phyloP scores from a whole-genome alignment of 2,329 filamentous ascomycete genomes.

The Ophiostoma pallidulum region DNA sequence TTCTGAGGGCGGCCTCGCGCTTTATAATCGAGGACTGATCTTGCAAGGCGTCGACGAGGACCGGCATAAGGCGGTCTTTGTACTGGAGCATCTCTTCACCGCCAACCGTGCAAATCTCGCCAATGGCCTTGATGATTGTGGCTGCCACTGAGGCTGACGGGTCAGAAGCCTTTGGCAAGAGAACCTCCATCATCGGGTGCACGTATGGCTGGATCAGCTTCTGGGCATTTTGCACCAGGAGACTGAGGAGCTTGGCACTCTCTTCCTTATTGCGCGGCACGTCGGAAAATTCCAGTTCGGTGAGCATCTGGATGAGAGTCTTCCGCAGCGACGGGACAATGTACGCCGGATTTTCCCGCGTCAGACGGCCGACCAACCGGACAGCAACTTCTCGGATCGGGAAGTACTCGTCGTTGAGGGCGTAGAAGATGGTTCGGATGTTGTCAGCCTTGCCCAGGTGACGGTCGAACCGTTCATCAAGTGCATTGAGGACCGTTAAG shows the following conservation, averaged over 20 bases:
- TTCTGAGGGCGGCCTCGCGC: slow-evolving; percentile 81
- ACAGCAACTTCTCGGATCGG: slow-evolving; percentile 90
- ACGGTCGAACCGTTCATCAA: slow-evolving; percentile 89
- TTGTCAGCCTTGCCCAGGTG: slow-evolving; percentile 98
- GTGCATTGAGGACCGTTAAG: slow-evolving; percentile 73
- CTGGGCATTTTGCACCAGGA: slow-evolving; percentile 87
- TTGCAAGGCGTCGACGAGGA: slow-evolving; percentile 88
- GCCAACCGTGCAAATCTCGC: slow-evolving; percentile 86
- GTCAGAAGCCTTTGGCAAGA: slow-evolving; percentile 89
- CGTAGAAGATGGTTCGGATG: slow-evolving; percentile 88
- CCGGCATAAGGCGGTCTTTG: slow-evolving; percentile 84
- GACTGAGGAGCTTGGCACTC: slow-evolving; percentile 82
- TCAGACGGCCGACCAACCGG: slow-evolving; percentile 88
- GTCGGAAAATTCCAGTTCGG: slow-evolving; percentile 92
- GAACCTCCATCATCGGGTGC: slow-evolving; percentile 86
- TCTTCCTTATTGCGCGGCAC: slow-evolving; percentile 93
- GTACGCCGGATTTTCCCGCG: slow-evolving; percentile 87
- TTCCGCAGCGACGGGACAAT: slow-evolving; percentile 94
- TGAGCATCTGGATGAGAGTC: slow-evolving; percentile 89
- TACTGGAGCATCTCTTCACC: slow-evolving; percentile 90
- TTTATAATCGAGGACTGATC: slow-evolving; percentile 87
- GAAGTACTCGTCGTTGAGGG: slow-evolving; percentile 91
- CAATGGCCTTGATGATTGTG: slow-evolving; percentile 89
- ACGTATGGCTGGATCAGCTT: slow-evolving; percentile 93
- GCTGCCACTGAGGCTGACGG: slow-evolving; percentile 79